Conservation (phyloP, 768 basidiomycete species). For the Termitomyces sp. region DNA sequence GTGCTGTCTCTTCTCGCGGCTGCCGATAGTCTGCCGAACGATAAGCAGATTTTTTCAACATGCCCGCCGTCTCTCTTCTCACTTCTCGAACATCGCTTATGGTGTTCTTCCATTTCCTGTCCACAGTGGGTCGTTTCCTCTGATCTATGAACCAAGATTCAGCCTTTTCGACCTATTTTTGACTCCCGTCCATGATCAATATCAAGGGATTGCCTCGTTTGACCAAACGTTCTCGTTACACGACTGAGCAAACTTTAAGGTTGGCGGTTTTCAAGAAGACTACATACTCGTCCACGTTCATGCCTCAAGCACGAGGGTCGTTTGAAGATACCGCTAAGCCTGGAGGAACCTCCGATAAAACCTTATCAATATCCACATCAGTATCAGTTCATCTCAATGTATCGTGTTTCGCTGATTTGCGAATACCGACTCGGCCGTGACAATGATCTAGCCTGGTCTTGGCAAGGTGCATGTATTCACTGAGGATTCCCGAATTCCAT, state of each 20-base stretch:
- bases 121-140: no score
- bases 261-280: neutral
- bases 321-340: neutral
- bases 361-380: no score
- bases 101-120: no score
- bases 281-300: neutral
- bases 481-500: neutral
- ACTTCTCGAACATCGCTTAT: no score
- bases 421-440: neutral
- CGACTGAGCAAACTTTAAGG: no score
- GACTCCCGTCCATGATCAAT: neutral
- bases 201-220: neutral
- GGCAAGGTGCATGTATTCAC: neutral
- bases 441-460: conserved; percentile 8
- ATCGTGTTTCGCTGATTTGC: no score
- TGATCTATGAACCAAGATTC: no score
- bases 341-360: neutral
- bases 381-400: no score
- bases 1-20: neutral
- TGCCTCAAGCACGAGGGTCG: neutral
- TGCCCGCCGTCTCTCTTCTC: neutral
- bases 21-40: neutral
- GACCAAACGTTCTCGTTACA: neutral
- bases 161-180: no score
- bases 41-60: no score